phyloP scores from a whole-genome alignment of 495 filamentous ascomycete genomes.

The Trichoderma erinaceum region DNA sequence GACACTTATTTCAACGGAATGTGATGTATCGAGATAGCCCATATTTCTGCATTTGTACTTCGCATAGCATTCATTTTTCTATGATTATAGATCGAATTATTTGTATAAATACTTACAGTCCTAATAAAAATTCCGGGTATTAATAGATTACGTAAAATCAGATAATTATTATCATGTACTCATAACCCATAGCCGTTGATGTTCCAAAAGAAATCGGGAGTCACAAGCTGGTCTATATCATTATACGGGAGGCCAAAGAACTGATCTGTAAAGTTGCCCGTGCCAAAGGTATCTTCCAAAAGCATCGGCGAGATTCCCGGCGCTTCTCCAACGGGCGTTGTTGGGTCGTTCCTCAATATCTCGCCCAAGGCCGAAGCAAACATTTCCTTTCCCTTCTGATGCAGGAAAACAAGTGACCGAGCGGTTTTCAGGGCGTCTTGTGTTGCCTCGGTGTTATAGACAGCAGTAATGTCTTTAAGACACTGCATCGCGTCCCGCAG shows the following conservation, averaged over 20 bases:
- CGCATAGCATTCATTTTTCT: no score
- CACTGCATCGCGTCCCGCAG: conserved; percentile 43
- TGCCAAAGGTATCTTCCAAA: not conserved
- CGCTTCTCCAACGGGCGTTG: not conserved
- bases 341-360: not conserved
- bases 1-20: no score
- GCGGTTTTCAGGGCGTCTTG: conserved; percentile 46
- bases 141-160: no score
- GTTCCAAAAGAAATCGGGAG: not conserved
- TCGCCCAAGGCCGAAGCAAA: not conserved
- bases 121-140: no score
- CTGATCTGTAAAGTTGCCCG: not conserved
- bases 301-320: not conserved
- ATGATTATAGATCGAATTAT: no score
- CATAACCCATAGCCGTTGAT: not conserved
- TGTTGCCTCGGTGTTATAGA: conserved; percentile 39
- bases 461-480: conserved; percentile 34
- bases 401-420: conserved; percentile 29
- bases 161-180: no score
- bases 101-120: no score
- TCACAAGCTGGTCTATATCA: not conserved
- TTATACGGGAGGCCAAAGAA: not conserved
- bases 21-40: no score
- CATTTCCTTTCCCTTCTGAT: conserved; percentile 15
- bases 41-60: no score